Base-by-base conservation (phyloP, 768 basidiomycete species). In the Amanita phalloides region DNA sequence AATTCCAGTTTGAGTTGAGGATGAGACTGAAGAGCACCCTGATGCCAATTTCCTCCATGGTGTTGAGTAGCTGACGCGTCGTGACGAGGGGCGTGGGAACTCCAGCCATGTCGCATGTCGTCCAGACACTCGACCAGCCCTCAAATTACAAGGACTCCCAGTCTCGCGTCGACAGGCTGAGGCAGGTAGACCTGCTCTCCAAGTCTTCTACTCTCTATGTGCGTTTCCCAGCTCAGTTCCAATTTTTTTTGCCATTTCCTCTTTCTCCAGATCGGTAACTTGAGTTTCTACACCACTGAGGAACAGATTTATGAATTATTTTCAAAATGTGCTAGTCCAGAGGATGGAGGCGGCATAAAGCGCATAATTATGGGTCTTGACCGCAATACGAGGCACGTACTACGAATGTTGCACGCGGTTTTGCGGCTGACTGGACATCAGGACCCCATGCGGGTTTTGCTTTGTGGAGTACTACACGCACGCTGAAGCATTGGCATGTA, bases 61-160 rank as follows among this genome's bases (percentile, higher is more conserved):
- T 66, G 59, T 56, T 58, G 56, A 55, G 59, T 63, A 66, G 72
- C 62, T 75, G 71, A 74, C 74, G 74, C 75, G 75, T 68, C 72
- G 68, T 63, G 68, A 70, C 68, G 70, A 68, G 69, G 49, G 54
- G 46, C 68, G 72, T 72, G 71, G 64, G 72, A 75, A 39, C 41
- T n/a, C 30, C 56, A n/a, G 21, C 59, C 64, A 90, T 90, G 92
- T 82, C 93, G 39, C 85, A 94, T 73, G 84, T 95, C 59, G 84
- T 95, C 44, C 62, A 76, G 26, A 68, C 85, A 32, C 76, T 97
- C 58, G 95, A 97, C 71, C 87, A 91, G 66, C 94, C 93, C 43
- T 96, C 93, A 4, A 91, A 92, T 66, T 99, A 99, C 71, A 91
- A 93, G 65, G 95, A 99, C 68, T 94, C 90, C 11, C 88, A 94